Evolutionary conservation across 2,329 filamentous ascomycete species (phyloP).

Genomic region (Monilinia fructigena): DNA sequence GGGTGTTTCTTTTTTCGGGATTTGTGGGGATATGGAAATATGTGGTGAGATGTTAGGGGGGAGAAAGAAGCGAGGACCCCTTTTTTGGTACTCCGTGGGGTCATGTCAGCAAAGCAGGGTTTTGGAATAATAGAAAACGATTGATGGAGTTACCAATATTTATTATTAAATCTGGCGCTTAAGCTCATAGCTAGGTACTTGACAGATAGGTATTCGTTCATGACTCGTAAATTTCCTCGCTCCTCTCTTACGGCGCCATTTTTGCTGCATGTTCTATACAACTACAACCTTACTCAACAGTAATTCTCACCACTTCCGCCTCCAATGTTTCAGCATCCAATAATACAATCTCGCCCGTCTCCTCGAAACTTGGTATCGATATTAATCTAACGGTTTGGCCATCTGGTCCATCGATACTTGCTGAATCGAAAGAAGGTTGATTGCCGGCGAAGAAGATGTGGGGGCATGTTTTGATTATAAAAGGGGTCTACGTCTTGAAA

Average conservation of each 20-base stretch:
- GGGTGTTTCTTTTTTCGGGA: background rate
- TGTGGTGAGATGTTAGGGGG: background rate
- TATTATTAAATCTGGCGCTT: background rate
- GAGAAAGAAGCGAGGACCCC: slow-evolving; percentile 1
- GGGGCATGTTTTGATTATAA: slow-evolving; percentile 80
- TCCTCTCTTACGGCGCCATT: background rate
- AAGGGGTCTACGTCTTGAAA: slow-evolving; percentile 94
- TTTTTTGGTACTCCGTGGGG: no score
- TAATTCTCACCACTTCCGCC: slow-evolving; percentile 35
- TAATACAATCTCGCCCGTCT: slow-evolving; percentile 76
- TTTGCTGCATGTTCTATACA: no score
- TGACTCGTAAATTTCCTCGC: background rate
- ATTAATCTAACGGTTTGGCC: slow-evolving; percentile 74
- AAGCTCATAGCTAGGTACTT: background rate
- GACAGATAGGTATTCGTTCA: background rate
- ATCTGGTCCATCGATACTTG: slow-evolving; percentile 62
- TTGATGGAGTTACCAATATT: background rate
- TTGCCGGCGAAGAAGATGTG: slow-evolving; percentile 90
- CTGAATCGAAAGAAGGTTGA: slow-evolving; percentile 75
- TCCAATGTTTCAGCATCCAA: slow-evolving; percentile 85
- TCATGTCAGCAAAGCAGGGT: background rate
- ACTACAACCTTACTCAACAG: slow-evolving; percentile 17
- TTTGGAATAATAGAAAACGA: background rate
- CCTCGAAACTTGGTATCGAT: slow-evolving; percentile 77
- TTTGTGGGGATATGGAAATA: background rate